These are phyloP conservation scores for Podaxis sp. DNA, from an alignment of 768 basidiomycete genomes.

Conservation along the genomic window DNA sequence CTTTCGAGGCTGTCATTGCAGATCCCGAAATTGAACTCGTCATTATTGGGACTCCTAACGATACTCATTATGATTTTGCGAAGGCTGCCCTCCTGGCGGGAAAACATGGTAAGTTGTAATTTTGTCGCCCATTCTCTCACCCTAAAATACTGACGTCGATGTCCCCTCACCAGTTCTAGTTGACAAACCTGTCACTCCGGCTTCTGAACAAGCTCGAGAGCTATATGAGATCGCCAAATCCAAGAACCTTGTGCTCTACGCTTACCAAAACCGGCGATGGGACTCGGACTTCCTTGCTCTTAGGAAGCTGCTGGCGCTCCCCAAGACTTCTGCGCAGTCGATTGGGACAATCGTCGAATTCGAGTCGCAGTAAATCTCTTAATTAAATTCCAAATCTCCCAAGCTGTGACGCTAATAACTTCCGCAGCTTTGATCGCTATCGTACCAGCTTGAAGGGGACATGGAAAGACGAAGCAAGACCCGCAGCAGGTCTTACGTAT, in stretches of 20 bases:
- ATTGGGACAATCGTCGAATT: conserved; percentile 69
- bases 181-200: conserved; percentile 77
- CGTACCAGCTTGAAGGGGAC: conserved; percentile 61
- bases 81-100: conserved; percentile 67
- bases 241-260: conserved; percentile 65
- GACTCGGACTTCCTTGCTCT: conserved; percentile 77
- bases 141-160: not conserved
- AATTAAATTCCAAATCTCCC: not conserved
- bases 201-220: conserved; percentile 54
- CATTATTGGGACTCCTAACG: conserved; percentile 69
- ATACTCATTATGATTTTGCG: conserved; percentile 69
- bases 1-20: conserved; percentile 57
- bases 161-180: conserved; percentile 54
- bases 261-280: conserved; percentile 76
- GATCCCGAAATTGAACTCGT: conserved; percentile 69
- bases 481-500: conserved; percentile 66
- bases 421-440: conserved; percentile 70
- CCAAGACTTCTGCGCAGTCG: conserved; percentile 48
- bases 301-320: conserved; percentile 54
- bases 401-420: not conserved
- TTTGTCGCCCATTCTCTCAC: not conserved
- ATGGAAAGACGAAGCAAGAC: conserved; percentile 76
- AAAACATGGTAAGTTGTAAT: conserved; percentile 57
- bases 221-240: conserved; percentile 58
- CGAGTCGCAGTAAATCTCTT: conserved; percentile 63